Base-by-base conservation (phyloP, 2,329 filamentous ascomycete genomes). In the Alternaria consortialis region DNA sequence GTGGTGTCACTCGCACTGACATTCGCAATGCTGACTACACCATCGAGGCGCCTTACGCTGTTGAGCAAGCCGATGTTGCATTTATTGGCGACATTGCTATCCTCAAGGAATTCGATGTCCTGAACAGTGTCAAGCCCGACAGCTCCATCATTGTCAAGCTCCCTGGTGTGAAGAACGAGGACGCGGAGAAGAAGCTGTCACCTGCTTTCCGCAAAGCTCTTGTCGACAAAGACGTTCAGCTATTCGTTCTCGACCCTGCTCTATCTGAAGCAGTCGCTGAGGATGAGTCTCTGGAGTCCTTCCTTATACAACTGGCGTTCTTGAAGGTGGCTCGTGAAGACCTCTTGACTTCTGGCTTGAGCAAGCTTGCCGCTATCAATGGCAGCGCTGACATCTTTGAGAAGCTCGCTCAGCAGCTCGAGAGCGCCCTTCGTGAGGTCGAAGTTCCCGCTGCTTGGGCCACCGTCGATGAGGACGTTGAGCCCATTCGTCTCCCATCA, bases 161-260 rank as follows among this genome's bases (percentile, higher is more conserved):
- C 25, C 86, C 92, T 29, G 90, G 88, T 68, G 88, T 92, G 77
- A 97, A 97, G 81, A 88, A 93, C 53, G 94, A 96, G 44, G 93
- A 97, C 36, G 78, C 94, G 7, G 94, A 98, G 83, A 97, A 96
- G 86, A 90, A 91, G 70, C 83, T 99, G 6, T 87, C 92, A 2
- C 84, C 85, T 37, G 78, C 83, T 47, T 87, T 95, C 66, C 89
- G 91, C 74, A 92, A 91, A 79, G 84, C 86, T 13, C 80, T 97
- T 52, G 87, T 88, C 55, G 84, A 88, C 72, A 92, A 91, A 79
- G 85, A 86, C 34, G 83, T 94, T 34, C 82, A 90, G 64, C 84
- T 99, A 36, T 91, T 89, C 70, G 81, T 96, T 34, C 79, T 98
- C 13, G 93, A 99, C 75, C 84, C 90, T 6, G 83, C 89, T 1